phyloP scores from a whole-genome alignment of 163 green algal genomes.

The Coccomyxa subellipsoidea region DNA sequence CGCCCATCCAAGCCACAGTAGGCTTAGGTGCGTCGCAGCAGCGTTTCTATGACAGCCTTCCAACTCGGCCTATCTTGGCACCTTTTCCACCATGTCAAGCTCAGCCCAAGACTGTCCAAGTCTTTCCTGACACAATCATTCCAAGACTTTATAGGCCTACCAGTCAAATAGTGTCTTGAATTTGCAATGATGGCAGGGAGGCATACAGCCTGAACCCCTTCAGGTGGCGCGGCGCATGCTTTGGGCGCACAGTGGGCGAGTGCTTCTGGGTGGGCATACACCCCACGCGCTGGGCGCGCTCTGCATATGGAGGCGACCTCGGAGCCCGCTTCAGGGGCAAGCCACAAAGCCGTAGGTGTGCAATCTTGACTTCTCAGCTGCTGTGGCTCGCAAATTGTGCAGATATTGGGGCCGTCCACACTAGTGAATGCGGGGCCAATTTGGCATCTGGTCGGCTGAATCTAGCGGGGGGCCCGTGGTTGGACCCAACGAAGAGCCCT shows the following conservation, averaged over 20 bases:
- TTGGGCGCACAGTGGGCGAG: constrained; percentile 20
- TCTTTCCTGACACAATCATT: too few relatives aligned
- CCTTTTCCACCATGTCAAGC: too few relatives aligned
- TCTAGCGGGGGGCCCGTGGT: too few relatives aligned
- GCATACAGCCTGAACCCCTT: constrained; percentile 35
- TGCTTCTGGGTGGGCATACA: constrained; percentile 11
- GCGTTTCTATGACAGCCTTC: too few relatives aligned
- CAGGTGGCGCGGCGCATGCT: constrained; percentile 36
- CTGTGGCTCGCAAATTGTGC: not conserved
- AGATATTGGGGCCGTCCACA: not conserved
- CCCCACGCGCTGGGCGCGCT: constrained; percentile 3
- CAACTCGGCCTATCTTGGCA: too few relatives aligned
- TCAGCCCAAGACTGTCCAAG: too few relatives aligned
- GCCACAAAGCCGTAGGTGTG: not conserved
- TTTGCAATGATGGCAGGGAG: too few relatives aligned
- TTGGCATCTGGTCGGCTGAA: not conserved
- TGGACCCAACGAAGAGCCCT: too few relatives aligned
- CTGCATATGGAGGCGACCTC: not conserved
- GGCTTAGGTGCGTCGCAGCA: too few relatives aligned
- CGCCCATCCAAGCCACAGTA: too few relatives aligned
- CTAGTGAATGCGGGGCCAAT: not conserved
- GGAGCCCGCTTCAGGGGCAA: not conserved
- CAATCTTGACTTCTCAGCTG: not conserved
- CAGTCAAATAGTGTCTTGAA: too few relatives aligned
- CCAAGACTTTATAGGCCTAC: too few relatives aligned